Conservation (phyloP, 2,329 filamentous ascomycete genomes). For the Scolecobasidium constrictum region DNA sequence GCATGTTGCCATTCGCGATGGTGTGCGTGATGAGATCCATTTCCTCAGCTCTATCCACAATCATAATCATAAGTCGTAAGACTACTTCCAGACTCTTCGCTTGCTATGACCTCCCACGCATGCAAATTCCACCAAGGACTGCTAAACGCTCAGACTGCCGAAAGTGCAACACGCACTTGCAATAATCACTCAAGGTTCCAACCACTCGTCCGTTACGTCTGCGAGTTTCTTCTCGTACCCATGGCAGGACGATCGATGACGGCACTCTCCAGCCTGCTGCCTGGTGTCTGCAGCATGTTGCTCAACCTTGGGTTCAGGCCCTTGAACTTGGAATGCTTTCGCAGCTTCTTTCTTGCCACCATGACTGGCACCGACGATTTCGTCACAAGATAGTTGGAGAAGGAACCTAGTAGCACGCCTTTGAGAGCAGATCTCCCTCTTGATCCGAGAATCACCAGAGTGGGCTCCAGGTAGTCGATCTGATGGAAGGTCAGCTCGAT, state of each 20-base stretch:
- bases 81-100: too few species aligned
- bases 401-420: conserved; percentile 87
- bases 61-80: too few species aligned
- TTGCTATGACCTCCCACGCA: too few species aligned
- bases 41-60: too few species aligned
- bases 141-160: too few species aligned
- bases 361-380: conserved; percentile 97
- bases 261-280: conserved; percentile 1
- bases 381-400: conserved; percentile 93
- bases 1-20: too few species aligned
- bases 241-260: conserved; percentile 8
- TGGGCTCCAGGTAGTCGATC: conserved; percentile 86
- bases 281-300: conserved; percentile 42
- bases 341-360: conserved; percentile 84
- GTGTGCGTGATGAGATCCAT: too few species aligned
- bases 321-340: conserved; percentile 77
- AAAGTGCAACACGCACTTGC: too few species aligned
- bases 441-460: conserved; percentile 85
- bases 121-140: too few species aligned
- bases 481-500: too few species aligned
- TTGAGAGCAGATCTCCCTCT: conserved; percentile 86
- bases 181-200: too few species aligned
- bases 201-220: too few species aligned
- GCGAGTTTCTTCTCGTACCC: background rate
- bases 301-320: conserved; percentile 56